Evolutionary conservation across 2,329 filamentous ascomycete genomes (phyloP), one percentile per base, ranked within the genome.

Genomic region (Fusarium albosuccineum): DNA sequence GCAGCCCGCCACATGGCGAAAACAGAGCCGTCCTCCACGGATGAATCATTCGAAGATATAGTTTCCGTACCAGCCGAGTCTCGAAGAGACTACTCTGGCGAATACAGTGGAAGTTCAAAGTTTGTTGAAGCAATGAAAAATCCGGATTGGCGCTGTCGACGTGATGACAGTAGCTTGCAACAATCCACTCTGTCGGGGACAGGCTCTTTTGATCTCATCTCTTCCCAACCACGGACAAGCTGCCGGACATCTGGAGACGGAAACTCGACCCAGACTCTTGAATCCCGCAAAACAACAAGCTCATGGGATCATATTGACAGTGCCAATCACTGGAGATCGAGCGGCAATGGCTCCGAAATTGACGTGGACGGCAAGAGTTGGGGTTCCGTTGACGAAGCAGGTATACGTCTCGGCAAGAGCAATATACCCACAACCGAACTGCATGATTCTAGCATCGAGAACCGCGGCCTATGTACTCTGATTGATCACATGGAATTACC

Each of bases 51-150:
- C 6, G 60, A 60, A 6, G 71, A 70, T 17, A 58, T 34, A 6
- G 29, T 42, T 13, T 62, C 63, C 5, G 42, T 34, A 5, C 46
- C 60, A 13, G 27, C 36, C 37, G 9, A 40, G 22, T 34, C 40
- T 10, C 53, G 67, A 9, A 63, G 52, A 44, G 63, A 73, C 2
- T 36, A 62, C 16, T 60, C 60, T 11, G 72, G 69, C 9, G 74
- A 75, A 2, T 45, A 61, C 6, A 61, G 55, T 10, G 8, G 51
- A 7, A 56, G 40, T 26, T 73, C 70, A 27, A 76, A 72, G 41
- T 72, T 74, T 39, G 50, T 60, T 8, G 73, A 77, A 60, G 77
- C 77, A 26, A 74, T 79, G 73, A 76, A 71, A 26, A 78, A 79
- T 29, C 76, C 76, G 13, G 71, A 79, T 49, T 79, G 77, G 77